Percentiles rank a stretch among this genome's conserved stretches.
phyloP scores from a whole-genome alignment of 1,139 yeast genomes.

The Hyphopichia fennica region DNA sequence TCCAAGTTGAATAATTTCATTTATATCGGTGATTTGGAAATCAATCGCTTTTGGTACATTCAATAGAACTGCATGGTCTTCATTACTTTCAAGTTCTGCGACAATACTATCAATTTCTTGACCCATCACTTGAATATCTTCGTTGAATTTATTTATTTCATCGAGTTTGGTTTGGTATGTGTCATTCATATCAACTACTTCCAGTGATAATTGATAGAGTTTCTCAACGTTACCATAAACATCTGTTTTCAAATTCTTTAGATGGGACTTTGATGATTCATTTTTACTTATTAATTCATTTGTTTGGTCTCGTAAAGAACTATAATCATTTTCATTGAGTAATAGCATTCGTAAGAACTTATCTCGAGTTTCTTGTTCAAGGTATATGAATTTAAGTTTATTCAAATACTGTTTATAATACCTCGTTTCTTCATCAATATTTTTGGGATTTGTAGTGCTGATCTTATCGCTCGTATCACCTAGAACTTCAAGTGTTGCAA shows the following conservation, averaged over 20 bases:
- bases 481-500: background rate
- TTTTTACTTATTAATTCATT: background rate
- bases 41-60: constrained; percentile 3
- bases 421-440: constrained; percentile 29
- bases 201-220: background rate
- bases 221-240: background rate
- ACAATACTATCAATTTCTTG: background rate
- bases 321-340: background rate
- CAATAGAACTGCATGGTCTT: constrained; percentile 1
- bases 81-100: constrained; percentile 1
- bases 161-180: background rate
- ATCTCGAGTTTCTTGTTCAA: constrained; percentile 70
- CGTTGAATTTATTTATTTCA: background rate
- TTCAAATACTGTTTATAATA: constrained; percentile 43
- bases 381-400: constrained; percentile 57
- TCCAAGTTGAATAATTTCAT: constrained; percentile 1
- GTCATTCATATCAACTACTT: constrained; percentile 1
- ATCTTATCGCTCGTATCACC: too few species aligned
- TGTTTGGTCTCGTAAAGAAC: background rate
- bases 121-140: background rate
- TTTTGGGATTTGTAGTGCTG: too few species aligned
- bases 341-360: constrained; percentile 39
- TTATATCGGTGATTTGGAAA: background rate
- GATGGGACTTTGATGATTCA: background rate
- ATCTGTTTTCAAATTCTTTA: background rate